A percentile compares a stretch with the other conserved stretches of the same genome.
Conservation (phyloP, 1,139 yeast species). For the Geotrichum candidum region DNA sequence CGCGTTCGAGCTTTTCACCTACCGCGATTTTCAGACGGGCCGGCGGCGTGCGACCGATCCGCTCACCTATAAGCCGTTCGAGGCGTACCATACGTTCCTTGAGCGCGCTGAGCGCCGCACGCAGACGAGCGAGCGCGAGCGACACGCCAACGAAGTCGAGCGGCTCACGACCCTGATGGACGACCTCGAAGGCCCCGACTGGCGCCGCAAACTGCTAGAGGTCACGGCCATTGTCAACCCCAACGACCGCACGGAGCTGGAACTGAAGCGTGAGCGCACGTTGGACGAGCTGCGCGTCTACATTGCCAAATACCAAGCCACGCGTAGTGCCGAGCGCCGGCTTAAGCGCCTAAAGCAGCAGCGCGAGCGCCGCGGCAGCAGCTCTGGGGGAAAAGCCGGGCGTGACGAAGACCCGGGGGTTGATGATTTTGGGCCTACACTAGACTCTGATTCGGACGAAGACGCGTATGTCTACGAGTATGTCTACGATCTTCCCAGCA, state of each 20-base stretch:
- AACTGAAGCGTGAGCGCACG: conserved; percentile 47
- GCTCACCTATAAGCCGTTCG: conserved; percentile 4
- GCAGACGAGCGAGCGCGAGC: conserved; percentile 52
- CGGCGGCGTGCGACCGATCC: conserved; percentile 17
- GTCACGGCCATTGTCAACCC: conserved; percentile 51
- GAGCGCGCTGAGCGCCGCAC: conserved; percentile 60
- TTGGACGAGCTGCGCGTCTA: conserved; percentile 45
- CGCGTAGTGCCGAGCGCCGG: conserved; percentile 6
- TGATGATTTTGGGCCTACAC: conserved; percentile 9
- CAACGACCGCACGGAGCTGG: conserved; percentile 45
- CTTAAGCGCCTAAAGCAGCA: neutral
- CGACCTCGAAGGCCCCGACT: conserved; percentile 47
- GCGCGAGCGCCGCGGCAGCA: neutral
- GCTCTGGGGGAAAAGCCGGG: neutral
- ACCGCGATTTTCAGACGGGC: conserved; percentile 12
- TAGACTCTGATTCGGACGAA: neutral
- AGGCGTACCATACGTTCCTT: conserved; percentile 54
- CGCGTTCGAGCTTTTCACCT: conserved; percentile 14
- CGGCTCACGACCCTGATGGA: conserved; percentile 43
- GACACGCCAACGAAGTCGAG: conserved; percentile 48
- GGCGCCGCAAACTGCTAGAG: conserved; percentile 48
- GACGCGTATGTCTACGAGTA: conserved; percentile 4
- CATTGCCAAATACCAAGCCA: conserved; percentile 37
- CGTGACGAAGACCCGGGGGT: conserved; percentile 12
- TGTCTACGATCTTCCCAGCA: conserved; percentile 14